Evolutionary conservation across 2,329 filamentous ascomycete species (phyloP).

Genomic region (Penicillium sp.): DNA sequence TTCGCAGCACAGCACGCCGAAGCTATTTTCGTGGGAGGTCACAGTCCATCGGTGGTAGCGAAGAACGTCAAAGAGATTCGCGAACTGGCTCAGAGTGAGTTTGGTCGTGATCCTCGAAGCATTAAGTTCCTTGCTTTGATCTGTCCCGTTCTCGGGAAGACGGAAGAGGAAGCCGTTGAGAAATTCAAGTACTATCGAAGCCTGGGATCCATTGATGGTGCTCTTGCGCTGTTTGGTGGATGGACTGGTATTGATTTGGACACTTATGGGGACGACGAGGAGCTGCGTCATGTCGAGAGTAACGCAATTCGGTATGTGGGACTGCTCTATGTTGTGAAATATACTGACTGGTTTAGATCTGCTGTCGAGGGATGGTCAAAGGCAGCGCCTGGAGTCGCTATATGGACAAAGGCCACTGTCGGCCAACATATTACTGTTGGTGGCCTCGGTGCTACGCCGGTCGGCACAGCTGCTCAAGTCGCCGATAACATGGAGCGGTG

Average conservation of each 20-base stretch:
- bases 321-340: constrained; percentile 1
- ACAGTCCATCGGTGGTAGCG: constrained; percentile 62
- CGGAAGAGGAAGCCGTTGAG: constrained; percentile 64
- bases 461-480: constrained; percentile 65
- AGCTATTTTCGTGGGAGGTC: constrained; percentile 68
- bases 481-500: constrained; percentile 69
- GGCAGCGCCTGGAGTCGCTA: constrained; percentile 60
- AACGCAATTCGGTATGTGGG: constrained; percentile 56
- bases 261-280: constrained; percentile 63
- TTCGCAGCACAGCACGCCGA: constrained; percentile 73
- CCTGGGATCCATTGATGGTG: constrained; percentile 66
- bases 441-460: constrained; percentile 64
- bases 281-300: constrained; percentile 62
- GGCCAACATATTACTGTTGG: constrained; percentile 69
- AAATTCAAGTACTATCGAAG: constrained; percentile 64
- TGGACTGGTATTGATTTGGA: constrained; percentile 71
- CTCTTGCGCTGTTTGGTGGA: constrained; percentile 69
- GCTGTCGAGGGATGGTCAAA: constrained; percentile 54
- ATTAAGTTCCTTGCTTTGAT: constrained; percentile 71
- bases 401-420: constrained; percentile 73
- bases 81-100: constrained; percentile 52
- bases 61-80: constrained; percentile 66
- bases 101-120: constrained; percentile 58
- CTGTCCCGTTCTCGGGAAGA: constrained; percentile 65
- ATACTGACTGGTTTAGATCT: constrained; percentile 37